phyloP scores from a whole-genome alignment of 176 grass and related monocot genomes.

The Calamus simplicifolius region DNA sequence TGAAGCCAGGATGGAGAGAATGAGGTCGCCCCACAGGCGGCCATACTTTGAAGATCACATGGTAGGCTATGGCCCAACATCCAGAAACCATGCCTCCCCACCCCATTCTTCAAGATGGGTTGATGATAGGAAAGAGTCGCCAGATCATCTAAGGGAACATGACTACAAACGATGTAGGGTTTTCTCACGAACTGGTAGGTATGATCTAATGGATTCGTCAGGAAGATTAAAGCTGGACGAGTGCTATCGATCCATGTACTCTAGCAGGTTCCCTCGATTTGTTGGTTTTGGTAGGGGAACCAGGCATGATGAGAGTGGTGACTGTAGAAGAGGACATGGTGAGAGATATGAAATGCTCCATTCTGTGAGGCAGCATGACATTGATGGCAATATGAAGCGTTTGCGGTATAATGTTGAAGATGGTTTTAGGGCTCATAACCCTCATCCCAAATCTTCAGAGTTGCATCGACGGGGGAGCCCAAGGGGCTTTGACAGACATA shows the following conservation, averaged over 20 bases:
- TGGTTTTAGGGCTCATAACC: slow-evolving; percentile 32
- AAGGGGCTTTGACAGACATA: slow-evolving; percentile 34
- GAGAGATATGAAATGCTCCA: slow-evolving; percentile 35
- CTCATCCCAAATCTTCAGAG: slow-evolving; percentile 36
- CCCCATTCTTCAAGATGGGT: slow-evolving; percentile 53
- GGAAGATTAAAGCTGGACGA: slow-evolving; percentile 43
- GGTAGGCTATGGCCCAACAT: slow-evolving; percentile 32
- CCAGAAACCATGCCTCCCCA: slow-evolving; percentile 35
- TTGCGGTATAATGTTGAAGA: slow-evolving; percentile 40
- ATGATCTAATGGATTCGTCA: slow-evolving; percentile 36
- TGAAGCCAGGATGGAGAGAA: slow-evolving; percentile 36
- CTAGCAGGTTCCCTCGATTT: slow-evolving; percentile 31
- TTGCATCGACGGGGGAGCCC: slow-evolving; percentile 43
- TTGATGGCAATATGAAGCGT: slow-evolving; percentile 30
- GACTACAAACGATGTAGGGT: slow-evolving; percentile 32
- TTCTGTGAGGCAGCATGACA: slow-evolving; percentile 43
- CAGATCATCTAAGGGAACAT: slow-evolving; percentile 43
- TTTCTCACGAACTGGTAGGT: slow-evolving; percentile 31
- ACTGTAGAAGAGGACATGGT: slow-evolving; percentile 35
- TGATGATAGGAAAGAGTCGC: slow-evolving; percentile 56
- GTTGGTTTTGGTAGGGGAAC: slow-evolving; percentile 41
- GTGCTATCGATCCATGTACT: slow-evolving; percentile 34
- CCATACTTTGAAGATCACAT: slow-evolving; percentile 46
- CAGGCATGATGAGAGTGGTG: slow-evolving; percentile 29
- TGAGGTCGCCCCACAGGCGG: slow-evolving; percentile 46